Percentiles rank a stretch among this genome's conserved stretches.
Conservation (phyloP, 306 rosid species). For the Castanopsis chinensis region DNA sequence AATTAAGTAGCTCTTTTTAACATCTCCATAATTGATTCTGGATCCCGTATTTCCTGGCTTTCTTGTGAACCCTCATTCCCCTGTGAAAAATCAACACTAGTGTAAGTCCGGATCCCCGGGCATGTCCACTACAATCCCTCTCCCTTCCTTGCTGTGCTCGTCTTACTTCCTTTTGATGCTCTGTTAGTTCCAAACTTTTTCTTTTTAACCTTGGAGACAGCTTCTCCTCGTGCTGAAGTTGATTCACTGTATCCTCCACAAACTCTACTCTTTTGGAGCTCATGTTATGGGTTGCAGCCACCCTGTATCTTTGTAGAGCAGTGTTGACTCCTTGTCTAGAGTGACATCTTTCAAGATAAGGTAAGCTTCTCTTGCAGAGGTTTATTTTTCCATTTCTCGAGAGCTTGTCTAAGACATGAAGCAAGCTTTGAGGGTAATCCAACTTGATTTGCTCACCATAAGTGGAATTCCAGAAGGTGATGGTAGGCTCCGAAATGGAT, state of each 20-base stretch:
- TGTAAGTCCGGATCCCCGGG: conserved; percentile 70
- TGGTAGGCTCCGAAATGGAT: conserved; percentile 65
- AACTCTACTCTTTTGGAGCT: conserved; percentile 64
- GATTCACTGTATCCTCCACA: conserved; percentile 24
- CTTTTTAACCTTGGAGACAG: conserved; percentile 36
- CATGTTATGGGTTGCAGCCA: conserved; percentile 44
- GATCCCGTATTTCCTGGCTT: conserved; percentile 46
- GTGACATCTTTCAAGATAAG: conserved; percentile 41
- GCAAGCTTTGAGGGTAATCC: conserved; percentile 66
- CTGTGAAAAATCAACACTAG: conserved; percentile 65
- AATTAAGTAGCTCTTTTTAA: conserved; percentile 36
- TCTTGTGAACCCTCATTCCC: conserved; percentile 66
- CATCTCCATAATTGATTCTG: conserved; percentile 55
- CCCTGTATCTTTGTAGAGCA: conserved; percentile 38
- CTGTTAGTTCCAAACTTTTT: conserved; percentile 17
- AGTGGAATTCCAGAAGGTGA: conserved; percentile 74
- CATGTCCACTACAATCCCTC: conserved; percentile 62
- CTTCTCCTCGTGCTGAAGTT: conserved; percentile 19
- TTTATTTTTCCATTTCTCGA: conserved; percentile 59
- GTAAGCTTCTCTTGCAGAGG: conserved; percentile 60
- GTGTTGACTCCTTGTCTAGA: conserved; percentile 28
- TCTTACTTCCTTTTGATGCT: conserved; percentile 80
- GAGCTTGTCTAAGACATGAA: conserved; percentile 63
- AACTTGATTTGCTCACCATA: conserved; percentile 54
- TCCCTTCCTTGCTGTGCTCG: conserved; percentile 77